Conservation (phyloP, 2,329 filamentous ascomycete genomes). For the Madurella mycetomatis region DNA sequence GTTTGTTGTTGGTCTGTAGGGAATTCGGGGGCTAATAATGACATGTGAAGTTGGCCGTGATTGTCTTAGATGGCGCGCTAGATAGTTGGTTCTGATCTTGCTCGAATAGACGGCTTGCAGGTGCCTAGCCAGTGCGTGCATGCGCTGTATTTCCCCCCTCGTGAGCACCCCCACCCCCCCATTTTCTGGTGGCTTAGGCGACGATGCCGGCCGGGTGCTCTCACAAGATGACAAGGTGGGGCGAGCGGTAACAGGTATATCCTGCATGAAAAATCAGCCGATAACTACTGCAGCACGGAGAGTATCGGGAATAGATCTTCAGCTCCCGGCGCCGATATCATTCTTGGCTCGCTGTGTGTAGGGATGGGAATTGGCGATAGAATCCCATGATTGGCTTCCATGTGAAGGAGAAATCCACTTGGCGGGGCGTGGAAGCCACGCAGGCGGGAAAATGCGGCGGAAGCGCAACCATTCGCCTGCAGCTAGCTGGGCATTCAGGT, state of each 20-base stretch:
- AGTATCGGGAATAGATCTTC: not conserved
- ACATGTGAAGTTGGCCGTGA: no score
- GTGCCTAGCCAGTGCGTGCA: no score
- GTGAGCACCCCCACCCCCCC: no score
- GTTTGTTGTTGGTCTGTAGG: no score
- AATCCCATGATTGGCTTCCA: not conserved
- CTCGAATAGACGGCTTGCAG: no score
- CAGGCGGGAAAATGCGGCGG: not conserved
- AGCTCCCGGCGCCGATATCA: not conserved
- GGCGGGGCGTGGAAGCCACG: not conserved
- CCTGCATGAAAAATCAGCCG: not conserved
- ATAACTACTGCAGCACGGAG: not conserved
- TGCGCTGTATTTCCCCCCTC: no score
- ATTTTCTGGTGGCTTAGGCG: no score
- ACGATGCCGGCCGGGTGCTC: not conserved
- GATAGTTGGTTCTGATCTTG: no score
- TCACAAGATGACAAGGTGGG: not conserved
- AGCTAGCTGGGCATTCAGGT: not conserved
- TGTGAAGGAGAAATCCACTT: not conserved
- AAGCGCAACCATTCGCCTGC: slow-evolving; percentile 5
- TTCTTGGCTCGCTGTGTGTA: not conserved
- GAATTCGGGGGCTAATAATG: no score
- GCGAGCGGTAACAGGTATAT: not conserved
- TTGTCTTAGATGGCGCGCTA: no score
- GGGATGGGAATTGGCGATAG: not conserved